phyloP scores from a whole-genome alignment of 1,284 basidiomycete genomes.

The Phlebopus sp. region DNA sequence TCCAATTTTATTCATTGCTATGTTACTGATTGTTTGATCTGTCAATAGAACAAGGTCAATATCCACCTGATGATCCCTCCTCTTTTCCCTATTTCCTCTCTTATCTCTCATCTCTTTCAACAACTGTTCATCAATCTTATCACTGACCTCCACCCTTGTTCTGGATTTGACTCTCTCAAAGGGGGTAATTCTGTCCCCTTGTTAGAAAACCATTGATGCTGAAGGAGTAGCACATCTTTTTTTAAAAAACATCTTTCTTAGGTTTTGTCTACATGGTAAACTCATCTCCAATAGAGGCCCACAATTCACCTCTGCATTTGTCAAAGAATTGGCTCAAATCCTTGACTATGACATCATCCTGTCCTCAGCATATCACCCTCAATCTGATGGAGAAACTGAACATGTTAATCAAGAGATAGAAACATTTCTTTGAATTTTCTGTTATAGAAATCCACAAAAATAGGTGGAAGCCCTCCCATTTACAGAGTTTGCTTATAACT shows the following conservation, averaged over 20 bases:
- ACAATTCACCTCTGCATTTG: too few relatives aligned
- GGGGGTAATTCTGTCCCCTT: constrained; percentile 15
- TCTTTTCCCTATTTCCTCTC: not conserved
- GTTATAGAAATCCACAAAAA: not conserved
- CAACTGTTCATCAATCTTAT: constrained; percentile 17
- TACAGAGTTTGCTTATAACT: not conserved
- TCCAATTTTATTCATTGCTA: constrained; percentile 10
- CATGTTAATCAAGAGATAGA: not conserved
- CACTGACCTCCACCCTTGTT: constrained; percentile 2
- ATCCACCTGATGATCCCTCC: not conserved
- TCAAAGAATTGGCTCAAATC: not conserved
- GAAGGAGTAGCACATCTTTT: constrained; percentile 11
- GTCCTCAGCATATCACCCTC: not conserved
- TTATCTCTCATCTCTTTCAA: constrained; percentile 3
- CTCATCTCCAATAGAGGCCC: constrained; percentile 27
- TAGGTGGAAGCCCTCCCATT: not conserved
- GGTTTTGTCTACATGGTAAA: constrained; percentile 18
- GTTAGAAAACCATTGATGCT: constrained; percentile 13
- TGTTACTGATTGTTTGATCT: constrained; percentile 13
- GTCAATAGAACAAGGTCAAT: constrained; percentile 12
- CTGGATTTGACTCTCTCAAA: constrained; percentile 4
- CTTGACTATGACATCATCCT: not conserved
- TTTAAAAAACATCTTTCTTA: constrained; percentile 12
- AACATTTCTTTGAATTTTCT: not conserved
- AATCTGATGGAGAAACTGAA: not conserved